Percentiles rank a stretch among this genome's conserved stretches.
phyloP scores from a whole-genome alignment of 2,329 filamentous ascomycete species.

The Cytospora paraplurivora region DNA sequence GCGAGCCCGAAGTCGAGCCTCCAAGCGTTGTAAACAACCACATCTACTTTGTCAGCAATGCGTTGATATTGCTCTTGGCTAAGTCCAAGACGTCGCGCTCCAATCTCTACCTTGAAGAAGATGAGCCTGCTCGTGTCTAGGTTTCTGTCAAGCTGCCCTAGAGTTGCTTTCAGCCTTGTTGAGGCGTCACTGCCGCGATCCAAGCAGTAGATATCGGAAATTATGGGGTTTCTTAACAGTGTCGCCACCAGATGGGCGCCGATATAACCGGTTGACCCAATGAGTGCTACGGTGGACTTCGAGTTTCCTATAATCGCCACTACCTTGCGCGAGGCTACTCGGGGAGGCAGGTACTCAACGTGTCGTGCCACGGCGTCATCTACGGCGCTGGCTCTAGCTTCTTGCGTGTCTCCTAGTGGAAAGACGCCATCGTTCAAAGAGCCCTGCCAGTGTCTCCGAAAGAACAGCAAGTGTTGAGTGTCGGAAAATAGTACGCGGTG shows the following conservation, averaged over 20 bases:
- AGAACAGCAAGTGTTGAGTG: not conserved
- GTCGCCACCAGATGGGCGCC: not conserved
- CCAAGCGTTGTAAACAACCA: constrained; percentile 34
- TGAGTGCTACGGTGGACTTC: constrained; percentile 4
- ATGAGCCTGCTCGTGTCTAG: not conserved
- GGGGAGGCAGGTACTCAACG: not conserved
- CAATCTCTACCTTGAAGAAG: constrained; percentile 3
- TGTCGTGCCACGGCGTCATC: constrained; percentile 3
- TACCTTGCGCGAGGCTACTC: not conserved
- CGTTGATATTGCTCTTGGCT: not conserved
- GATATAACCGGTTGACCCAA: constrained; percentile 20
- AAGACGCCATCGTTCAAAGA: constrained; percentile 4
- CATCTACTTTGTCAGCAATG: constrained; percentile 23
- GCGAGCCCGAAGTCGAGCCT: constrained; percentile 33
- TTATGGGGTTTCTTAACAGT: not conserved
- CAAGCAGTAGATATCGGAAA: constrained; percentile 12
- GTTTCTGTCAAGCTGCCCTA: constrained; percentile 5
- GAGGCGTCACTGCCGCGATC: constrained; percentile 2
- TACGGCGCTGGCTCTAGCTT: not conserved
- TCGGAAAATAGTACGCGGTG: constrained; percentile 8
- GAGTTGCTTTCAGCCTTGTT: not conserved
- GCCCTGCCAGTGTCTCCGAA: not conserved
- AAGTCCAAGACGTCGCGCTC: constrained; percentile 5
- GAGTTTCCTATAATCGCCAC: not conserved
- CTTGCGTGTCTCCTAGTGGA: not conserved